phyloP scores from a whole-genome alignment of 2,329 filamentous ascomycete species.

The Sarocladium strictum region DNA sequence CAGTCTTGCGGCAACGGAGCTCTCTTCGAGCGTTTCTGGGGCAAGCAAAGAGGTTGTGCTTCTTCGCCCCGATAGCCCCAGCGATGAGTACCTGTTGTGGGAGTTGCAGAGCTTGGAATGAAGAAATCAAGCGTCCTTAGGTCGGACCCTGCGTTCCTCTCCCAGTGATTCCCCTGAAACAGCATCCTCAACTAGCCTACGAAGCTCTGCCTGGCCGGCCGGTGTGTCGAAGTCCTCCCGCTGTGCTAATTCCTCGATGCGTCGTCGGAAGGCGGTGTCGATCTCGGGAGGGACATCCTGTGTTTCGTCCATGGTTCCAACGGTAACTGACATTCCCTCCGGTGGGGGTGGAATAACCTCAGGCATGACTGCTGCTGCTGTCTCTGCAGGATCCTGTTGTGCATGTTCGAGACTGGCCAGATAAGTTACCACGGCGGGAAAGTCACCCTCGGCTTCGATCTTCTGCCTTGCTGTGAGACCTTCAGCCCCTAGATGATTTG shows the following conservation, averaged over 20 bases:
- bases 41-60: slow-evolving; percentile 46
- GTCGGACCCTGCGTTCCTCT: slow-evolving; percentile 59
- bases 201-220: slow-evolving; percentile 71
- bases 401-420: slow-evolving; percentile 36
- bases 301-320: slow-evolving; percentile 65
- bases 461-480: slow-evolving; percentile 77
- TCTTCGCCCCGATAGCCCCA: slow-evolving; percentile 42
- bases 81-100: slow-evolving; percentile 55
- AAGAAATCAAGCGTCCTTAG: slow-evolving; percentile 45
- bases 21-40: slow-evolving; percentile 38
- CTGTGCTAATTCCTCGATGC: slow-evolving; percentile 84
- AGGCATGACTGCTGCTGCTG: slow-evolving; percentile 21
- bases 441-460: slow-evolving; percentile 73
- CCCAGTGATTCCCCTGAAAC: slow-evolving; percentile 60
- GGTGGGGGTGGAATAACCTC: slow-evolving; percentile 59
- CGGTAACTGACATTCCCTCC: slow-evolving; percentile 67
- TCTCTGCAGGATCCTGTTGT: slow-evolving; percentile 19
- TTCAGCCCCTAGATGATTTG: slow-evolving; percentile 60
- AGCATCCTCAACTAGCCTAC: slow-evolving; percentile 74
- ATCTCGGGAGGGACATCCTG: slow-evolving; percentile 56
- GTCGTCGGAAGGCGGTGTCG: slow-evolving; percentile 75
- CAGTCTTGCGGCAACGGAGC: slow-evolving; percentile 45
- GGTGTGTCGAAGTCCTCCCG: slow-evolving; percentile 78
- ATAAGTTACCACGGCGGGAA: slow-evolving; percentile 68
- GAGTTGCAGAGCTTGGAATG: slow-evolving; percentile 44